A percentile compares a stretch with the other conserved stretches of the same genome.
These are phyloP conservation scores for Candida sanyaensis DNA, from an alignment of 1,139 yeast genomes.

Conservation along the genomic window DNA sequence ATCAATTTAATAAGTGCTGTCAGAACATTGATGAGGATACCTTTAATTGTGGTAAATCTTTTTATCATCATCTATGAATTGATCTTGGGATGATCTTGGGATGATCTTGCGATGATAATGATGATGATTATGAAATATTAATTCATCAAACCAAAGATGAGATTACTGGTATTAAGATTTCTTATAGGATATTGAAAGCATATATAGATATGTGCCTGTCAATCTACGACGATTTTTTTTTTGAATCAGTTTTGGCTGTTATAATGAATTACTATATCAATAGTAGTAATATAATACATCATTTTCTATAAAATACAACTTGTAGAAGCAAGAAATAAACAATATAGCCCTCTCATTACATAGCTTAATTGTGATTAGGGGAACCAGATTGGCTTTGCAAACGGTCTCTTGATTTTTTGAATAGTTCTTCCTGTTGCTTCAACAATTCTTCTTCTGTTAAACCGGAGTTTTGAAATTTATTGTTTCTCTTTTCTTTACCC, in stretches of 20 bases:
- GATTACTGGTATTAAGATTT: too few relatives aligned
- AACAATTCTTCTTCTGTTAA: conserved; percentile 88
- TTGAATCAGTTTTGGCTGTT: not conserved
- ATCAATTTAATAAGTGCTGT: conserved; percentile 48
- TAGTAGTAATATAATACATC: not conserved
- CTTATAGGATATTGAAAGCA: not conserved
- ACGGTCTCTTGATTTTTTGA: conserved; percentile 83
- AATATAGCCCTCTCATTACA: too few relatives aligned
- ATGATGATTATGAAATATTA: not conserved
- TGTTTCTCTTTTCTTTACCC: conserved; percentile 88
- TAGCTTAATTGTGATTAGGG: conserved; percentile 7
- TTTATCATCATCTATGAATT: conserved; percentile 44
- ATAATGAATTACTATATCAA: not conserved
- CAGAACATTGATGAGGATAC: conserved; percentile 48
- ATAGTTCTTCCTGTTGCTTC: conserved; percentile 89
- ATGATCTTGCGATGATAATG: conserved; percentile 37
- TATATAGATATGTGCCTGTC: not conserved
- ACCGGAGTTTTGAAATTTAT: conserved; percentile 92
- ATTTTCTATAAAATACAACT: not conserved
- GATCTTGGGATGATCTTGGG: conserved; percentile 47
- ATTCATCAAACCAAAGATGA: too few relatives aligned
- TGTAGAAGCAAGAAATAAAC: not conserved
- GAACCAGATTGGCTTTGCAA: conserved; percentile 42
- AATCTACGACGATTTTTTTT: not conserved
- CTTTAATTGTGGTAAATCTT: conserved; percentile 43